Conservation (phyloP, 202 grass and related monocot genomes). For the Schoenoplectus tabernaemontani region DNA sequence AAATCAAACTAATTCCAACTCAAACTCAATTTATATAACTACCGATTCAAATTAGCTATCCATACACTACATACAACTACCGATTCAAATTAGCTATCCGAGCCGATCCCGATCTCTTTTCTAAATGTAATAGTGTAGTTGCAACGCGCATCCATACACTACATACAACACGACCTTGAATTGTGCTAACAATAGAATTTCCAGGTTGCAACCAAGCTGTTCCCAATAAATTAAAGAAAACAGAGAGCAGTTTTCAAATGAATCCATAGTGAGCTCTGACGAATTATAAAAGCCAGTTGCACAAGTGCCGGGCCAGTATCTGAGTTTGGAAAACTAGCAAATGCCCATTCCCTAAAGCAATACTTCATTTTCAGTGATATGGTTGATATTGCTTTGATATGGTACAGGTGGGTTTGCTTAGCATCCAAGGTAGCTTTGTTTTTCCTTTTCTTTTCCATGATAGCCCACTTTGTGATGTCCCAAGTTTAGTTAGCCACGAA, state of each 20-base stretch:
- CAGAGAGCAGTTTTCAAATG: neutral
- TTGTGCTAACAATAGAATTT: neutral
- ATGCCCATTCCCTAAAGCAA: neutral
- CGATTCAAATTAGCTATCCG: too few species aligned
- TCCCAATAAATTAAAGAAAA: neutral
- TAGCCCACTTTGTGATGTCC: neutral
- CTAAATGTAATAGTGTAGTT: neutral
- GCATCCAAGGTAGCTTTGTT: constrained; percentile 15
- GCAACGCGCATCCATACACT: neutral
- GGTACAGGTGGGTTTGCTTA: neutral
- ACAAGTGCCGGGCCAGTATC: neutral
- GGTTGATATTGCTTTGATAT: neutral
- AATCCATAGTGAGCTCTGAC: neutral
- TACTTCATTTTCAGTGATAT: neutral
- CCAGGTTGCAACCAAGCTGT: neutral
- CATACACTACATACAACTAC: too few species aligned
- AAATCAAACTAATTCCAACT: too few species aligned
- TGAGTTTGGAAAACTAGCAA: neutral
- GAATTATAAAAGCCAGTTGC: neutral
- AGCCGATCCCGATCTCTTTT: too few species aligned
- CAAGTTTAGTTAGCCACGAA: neutral
- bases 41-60: too few species aligned
- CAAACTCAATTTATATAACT: too few species aligned
- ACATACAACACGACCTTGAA: neutral
- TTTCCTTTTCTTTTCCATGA: neutral